Evolutionary conservation across 176 grass and related monocot genomes (phyloP), one percentile per base, ranked within the genome.

Genomic region (Carex parvula): DNA sequence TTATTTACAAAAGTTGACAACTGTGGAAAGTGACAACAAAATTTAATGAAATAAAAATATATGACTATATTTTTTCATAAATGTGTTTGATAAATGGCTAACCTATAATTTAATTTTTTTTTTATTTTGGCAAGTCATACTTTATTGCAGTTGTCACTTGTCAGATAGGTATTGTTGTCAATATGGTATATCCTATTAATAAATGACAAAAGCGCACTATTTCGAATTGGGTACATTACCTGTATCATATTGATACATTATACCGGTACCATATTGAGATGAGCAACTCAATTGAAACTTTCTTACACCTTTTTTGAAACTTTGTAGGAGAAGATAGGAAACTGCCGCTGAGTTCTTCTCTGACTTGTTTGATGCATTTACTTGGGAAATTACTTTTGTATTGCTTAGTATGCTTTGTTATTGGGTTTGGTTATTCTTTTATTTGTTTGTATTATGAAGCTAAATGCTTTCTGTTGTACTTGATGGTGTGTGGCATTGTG

Each of bases 271-370:
- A 39, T 39, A 39, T 39, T 39, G 37, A 39, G 37, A 0, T 65
- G 12, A 65, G 63, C 63, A 65, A 41, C 10, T 50, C 10, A 50
- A 1, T 50, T 50, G 46, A 50, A 57, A 78, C 50, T 76, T 48
- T 22, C 21, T 53, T 76, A 44, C 14, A 32, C 37, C 33, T 63
- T 61, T 59, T 21, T 62, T 81, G 16, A 60, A 64, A 64, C 46
- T 68, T 83, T 83, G 60, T 66, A 83, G 80, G 80, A 83, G 60
- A 68, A 83, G 60, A 67, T 83, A 11, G 20, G 42, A 52, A 83
- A 83, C 13, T 69, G 80, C 15, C 12, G 41, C 60, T 67, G 13
- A 69, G 39, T 54, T 42, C 29, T 37, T 41, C 18, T 63, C 50
- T 81, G 58, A 64, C 41, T 64, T 48, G 35, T 81, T 81, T 64